These are phyloP conservation scores for Cercospora sp. DNA, from an alignment of 2,329 filamentous ascomycete species.

Conservation along the genomic window DNA sequence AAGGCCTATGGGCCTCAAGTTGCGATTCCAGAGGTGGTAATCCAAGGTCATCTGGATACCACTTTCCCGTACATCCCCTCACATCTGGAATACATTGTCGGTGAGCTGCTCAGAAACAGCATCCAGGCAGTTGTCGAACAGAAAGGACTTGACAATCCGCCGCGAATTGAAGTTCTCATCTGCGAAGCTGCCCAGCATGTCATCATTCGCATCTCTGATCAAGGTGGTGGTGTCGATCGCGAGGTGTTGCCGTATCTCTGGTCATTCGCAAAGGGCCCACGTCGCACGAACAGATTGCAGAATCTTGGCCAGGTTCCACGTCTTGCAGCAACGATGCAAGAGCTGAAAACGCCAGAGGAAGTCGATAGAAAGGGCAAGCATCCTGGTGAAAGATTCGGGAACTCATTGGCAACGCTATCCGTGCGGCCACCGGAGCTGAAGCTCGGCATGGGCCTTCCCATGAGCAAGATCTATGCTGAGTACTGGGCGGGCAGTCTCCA, in stretches of 20 bases:
- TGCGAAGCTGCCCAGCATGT: constrained; percentile 94
- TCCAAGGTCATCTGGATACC: constrained; percentile 82
- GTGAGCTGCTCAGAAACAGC: constrained; percentile 90
- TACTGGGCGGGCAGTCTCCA: constrained; percentile 96
- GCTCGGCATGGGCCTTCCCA: constrained; percentile 87
- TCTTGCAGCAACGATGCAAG: constrained; percentile 91
- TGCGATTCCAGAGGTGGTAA: constrained; percentile 73
- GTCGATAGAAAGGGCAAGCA: constrained; percentile 18
- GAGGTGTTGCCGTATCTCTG: constrained; percentile 87
- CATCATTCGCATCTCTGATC: constrained; percentile 93
- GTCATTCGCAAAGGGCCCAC: constrained; percentile 94
- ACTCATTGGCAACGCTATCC: constrained; percentile 76
- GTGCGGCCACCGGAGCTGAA: constrained; percentile 81
- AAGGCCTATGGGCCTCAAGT: constrained; percentile 71
- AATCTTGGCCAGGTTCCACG: constrained; percentile 86
- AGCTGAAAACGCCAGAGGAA: constrained; percentile 29
- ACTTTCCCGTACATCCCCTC: constrained; percentile 96
- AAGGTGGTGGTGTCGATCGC: constrained; percentile 84
- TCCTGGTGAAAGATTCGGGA: constrained; percentile 48
- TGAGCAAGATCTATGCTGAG: constrained; percentile 93
- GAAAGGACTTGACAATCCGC: constrained; percentile 54
- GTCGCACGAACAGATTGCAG: constrained; percentile 72
- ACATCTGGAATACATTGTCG: constrained; percentile 95
- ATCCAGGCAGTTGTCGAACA: constrained; percentile 88
- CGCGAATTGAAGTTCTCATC: constrained; percentile 89